Evolutionary conservation across 2,329 filamentous ascomycete genomes (phyloP), one percentile per base, ranked within the genome.

Genomic region (Dothiorella sarmentorum): DNA sequence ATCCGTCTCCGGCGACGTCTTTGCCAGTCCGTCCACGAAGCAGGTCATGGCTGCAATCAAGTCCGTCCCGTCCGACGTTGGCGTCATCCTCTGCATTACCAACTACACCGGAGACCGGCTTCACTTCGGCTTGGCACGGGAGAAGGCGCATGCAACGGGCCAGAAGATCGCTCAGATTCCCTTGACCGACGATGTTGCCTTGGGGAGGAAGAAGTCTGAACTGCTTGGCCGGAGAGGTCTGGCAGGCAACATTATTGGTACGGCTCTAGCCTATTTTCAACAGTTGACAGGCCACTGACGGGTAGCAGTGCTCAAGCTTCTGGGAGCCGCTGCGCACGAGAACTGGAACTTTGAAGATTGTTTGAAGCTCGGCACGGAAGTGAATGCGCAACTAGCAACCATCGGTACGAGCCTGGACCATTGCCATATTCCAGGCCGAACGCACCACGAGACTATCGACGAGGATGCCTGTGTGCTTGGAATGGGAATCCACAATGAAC

Each of bases 401-500:
- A 79, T 82, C 55, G 80, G 78, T 1, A 76, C 78, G 11, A 78
- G 75, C 51, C 63, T 82, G 15, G 78, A 82, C 63, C 78, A 81
- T 64, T 82, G 79, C 63, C 78, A 81, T 62, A 79, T 82, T 2
- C 79, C 79, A 3, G 79, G 79, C 10, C 64, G 78, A 59, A 74
- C 78, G 31, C 77, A 78, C 6, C 80, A 82, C 59, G 76, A 82
- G 62, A 71, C 76, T 0, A 73, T 81, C 4, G 69, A 75, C 1
- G 68, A 71, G 11, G 64, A 72, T 61, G 63, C 72, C 5, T 69
- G 65, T 61, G 75, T 76, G 11, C 61, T 78, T 17, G 75, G 75
- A 6, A 79, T 80, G 71, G 79, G 79, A 2, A 80, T 80, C 53
- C 79, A 81, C 62, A 80, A 80, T 55, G 79, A 81, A 65, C 77